Conservation (phyloP, 768 basidiomycete species). For the Albatrellus ellisii region DNA sequence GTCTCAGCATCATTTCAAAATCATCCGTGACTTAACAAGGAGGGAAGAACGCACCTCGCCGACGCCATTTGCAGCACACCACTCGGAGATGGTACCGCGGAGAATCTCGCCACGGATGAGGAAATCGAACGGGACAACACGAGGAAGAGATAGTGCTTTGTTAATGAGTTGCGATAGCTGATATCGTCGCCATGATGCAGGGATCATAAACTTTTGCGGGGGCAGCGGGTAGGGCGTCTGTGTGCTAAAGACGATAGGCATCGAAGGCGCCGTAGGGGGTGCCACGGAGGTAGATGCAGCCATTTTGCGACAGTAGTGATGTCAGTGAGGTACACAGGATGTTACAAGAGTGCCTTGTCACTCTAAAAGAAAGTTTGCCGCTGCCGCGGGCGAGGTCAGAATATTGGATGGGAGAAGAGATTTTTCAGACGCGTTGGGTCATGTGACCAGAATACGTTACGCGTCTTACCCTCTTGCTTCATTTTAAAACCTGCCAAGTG, state of each 20-base stretch:
- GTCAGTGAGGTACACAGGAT: too few species aligned
- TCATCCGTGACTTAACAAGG: neutral
- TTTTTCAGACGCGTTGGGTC: too few species aligned
- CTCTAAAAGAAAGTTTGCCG: too few species aligned
- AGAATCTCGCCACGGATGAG: conserved; percentile 75
- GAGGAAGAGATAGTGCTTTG: conserved; percentile 67
- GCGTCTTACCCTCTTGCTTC: too few species aligned
- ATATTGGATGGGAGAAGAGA: too few species aligned
- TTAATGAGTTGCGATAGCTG: conserved; percentile 96
- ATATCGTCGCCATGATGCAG: conserved; percentile 82
- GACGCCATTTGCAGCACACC: conserved; percentile 56
- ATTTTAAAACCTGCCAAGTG: too few species aligned
- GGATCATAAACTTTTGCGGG: conserved; percentile 86
- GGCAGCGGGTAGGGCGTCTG: conserved; percentile 64
- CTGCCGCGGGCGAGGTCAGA: too few species aligned
- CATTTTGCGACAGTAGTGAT: too few species aligned
- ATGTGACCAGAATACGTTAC: too few species aligned
- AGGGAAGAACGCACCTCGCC: conserved; percentile 42
- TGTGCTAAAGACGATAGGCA: conserved; percentile 63
- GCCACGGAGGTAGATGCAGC: neutral
- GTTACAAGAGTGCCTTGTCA: too few species aligned
- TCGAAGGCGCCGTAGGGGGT: conserved; percentile 21
- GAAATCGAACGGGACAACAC: conserved; percentile 88
- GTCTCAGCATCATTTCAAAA: neutral
- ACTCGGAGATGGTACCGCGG: conserved; percentile 55